These are phyloP conservation scores for Solanum chilense DNA, from an alignment of 257 asterid genomes.

Conservation along the genomic window DNA sequence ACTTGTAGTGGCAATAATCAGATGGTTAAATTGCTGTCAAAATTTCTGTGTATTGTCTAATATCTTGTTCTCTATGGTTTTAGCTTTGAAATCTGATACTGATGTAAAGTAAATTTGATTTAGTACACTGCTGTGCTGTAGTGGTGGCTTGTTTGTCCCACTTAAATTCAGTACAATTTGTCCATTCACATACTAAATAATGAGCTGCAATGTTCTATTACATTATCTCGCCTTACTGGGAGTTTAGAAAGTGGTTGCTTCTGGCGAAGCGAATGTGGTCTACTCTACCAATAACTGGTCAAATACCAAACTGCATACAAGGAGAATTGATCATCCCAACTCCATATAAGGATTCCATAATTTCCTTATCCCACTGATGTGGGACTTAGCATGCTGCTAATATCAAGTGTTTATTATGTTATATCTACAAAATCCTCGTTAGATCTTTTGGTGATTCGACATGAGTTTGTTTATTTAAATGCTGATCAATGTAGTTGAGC, in stretches of 20 bases:
- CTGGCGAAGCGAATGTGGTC: not conserved
- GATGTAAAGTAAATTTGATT: not conserved
- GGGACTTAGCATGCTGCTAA: not conserved
- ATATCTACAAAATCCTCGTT: not conserved
- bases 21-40: not conserved
- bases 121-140: not conserved
- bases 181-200: not conserved
- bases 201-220: not conserved
- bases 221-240: not conserved
- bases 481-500: not conserved
- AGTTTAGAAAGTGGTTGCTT: not conserved
- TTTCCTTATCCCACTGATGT: not conserved
- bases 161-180: not conserved
- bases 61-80: not conserved
- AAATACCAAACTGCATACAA: not conserved
- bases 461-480: not conserved
- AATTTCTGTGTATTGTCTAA: not conserved
- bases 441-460: not conserved
- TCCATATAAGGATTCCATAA: not conserved
- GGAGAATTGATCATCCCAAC: not conserved
- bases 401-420: not conserved
- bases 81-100: not conserved
- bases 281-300: not conserved
- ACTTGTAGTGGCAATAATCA: not conserved
- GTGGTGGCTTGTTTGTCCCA: not conserved